A percentile compares a stretch with the other conserved stretches of the same genome.
Evolutionary conservation across 2,329 filamentous ascomycete species (phyloP).

Genomic region (Ascochyta clinopodiicola): DNA sequence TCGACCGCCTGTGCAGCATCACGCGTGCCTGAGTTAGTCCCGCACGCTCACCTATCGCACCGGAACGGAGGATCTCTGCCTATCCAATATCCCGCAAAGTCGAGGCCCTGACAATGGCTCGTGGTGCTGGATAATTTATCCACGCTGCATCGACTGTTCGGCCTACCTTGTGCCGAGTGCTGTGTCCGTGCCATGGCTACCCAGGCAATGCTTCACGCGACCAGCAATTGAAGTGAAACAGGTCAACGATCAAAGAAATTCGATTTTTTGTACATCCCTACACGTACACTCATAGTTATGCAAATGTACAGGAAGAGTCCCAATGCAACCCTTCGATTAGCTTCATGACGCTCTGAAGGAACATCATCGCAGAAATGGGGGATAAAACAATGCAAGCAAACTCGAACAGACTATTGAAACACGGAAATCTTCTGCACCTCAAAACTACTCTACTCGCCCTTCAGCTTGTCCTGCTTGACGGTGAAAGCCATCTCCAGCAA

Average conservation of each 20-base stretch:
- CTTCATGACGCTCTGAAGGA: constrained; percentile 11
- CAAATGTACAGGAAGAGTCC: constrained; percentile 35
- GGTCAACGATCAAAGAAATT: constrained; percentile 17
- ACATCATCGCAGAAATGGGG: constrained; percentile 17
- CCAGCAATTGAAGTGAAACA: neutral
- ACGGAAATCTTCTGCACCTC: constrained; percentile 4
- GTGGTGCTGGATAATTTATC: constrained; percentile 7
- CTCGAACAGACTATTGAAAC: constrained; percentile 13
- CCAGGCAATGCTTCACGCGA: neutral
- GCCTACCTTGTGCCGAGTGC: constrained; percentile 20
- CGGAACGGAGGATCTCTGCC: constrained; percentile 16
- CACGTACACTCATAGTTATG: constrained; percentile 39
- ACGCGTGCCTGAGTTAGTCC: constrained; percentile 12
- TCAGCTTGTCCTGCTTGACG: constrained; percentile 69
- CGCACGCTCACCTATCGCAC: constrained; percentile 6
- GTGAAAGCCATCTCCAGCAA: constrained; percentile 71
- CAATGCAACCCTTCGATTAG: constrained; percentile 20
- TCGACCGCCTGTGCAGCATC: neutral
- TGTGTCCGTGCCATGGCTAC: constrained; percentile 5
- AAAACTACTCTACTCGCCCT: constrained; percentile 61
- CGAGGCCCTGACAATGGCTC: constrained; percentile 1
- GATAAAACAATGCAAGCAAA: constrained; percentile 29
- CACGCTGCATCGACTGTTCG: constrained; percentile 5
- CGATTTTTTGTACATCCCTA: constrained; percentile 40
- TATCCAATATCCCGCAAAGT: constrained; percentile 15